Evolutionary conservation across 2,329 filamentous ascomycete species (phyloP).

Genomic region (Monilinia polystroma): DNA sequence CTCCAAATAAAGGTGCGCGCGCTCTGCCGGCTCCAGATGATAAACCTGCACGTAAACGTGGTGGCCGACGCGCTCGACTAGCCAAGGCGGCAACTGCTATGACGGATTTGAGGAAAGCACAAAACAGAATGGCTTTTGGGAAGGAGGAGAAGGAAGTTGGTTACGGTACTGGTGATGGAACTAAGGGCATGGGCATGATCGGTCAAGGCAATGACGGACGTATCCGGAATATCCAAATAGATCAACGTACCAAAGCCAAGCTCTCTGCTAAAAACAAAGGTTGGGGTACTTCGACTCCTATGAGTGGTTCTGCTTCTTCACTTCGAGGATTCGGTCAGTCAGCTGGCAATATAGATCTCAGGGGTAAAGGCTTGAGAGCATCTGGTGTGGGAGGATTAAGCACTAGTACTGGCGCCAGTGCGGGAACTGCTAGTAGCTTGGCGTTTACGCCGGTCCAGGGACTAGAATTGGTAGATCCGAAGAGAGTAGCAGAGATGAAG

Average conservation of each 20-base stretch:
- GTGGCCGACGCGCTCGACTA: constrained; percentile 83
- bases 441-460: constrained; percentile 95
- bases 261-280: constrained; percentile 94
- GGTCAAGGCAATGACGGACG: constrained; percentile 85
- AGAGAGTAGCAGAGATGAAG: constrained; percentile 80
- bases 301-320: constrained; percentile 72
- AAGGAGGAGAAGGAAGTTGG: constrained; percentile 94
- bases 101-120: constrained; percentile 93
- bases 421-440: constrained; percentile 80
- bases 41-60: constrained; percentile 89
- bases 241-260: constrained; percentile 89
- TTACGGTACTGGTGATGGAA: constrained; percentile 82
- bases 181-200: constrained; percentile 92
- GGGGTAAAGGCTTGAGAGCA: constrained; percentile 70
- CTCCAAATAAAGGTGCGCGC: constrained; percentile 82
- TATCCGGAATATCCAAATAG: constrained; percentile 83
- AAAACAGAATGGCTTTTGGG: constrained; percentile 94
- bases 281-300: constrained; percentile 73
- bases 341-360: constrained; percentile 63
- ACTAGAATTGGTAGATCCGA: constrained; percentile 91
- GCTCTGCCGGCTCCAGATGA: constrained; percentile 92
- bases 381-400: constrained; percentile 73
- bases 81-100: constrained; percentile 96
- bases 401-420: constrained; percentile 51
- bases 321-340: constrained; percentile 73